phyloP scores from a whole-genome alignment of 306 rosid species.

The Cercis canadensis region DNA sequence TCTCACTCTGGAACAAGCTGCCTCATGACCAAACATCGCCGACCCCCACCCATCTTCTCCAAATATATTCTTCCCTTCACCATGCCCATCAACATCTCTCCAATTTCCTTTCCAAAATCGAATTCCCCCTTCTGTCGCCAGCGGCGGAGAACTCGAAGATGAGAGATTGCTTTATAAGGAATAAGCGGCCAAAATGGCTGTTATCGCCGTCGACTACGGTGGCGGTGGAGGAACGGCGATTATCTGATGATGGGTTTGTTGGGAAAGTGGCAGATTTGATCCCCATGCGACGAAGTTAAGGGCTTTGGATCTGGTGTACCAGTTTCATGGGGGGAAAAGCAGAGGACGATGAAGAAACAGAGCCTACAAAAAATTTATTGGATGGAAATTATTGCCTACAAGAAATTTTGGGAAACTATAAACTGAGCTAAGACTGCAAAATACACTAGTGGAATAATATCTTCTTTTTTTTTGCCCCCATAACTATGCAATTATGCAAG shows the following conservation, averaged over 20 bases:
- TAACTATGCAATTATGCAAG: too few species aligned
- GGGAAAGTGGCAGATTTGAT: constrained; percentile 56
- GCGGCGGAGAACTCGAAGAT: constrained; percentile 57
- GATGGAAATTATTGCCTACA: too few species aligned
- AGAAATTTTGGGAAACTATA: too few species aligned
- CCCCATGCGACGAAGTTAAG: background rate
- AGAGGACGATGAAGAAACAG: background rate
- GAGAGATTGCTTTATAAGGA: constrained; percentile 72
- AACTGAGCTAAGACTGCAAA: too few species aligned
- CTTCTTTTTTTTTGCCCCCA: too few species aligned
- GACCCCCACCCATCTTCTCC: constrained; percentile 59
- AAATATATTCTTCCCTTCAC: constrained; percentile 72
- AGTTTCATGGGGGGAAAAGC: constrained; percentile 69
- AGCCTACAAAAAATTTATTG: background rate
- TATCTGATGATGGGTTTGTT: constrained; percentile 47
- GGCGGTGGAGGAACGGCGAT: constrained; percentile 51
- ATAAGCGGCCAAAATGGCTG: constrained; percentile 71
- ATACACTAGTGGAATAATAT: too few species aligned
- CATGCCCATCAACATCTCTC: constrained; percentile 74
- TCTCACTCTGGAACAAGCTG: constrained; percentile 71
- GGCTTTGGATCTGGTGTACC: constrained; percentile 77
- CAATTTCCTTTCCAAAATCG: constrained; percentile 60
- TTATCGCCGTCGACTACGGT: constrained; percentile 67
- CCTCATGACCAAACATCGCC: constrained; percentile 61
- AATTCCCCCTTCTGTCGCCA: constrained; percentile 32